A percentile compares a stretch with the other conserved stretches of the same genome.
These are phyloP conservation scores for Cocos nucifera DNA, from an alignment of 176 grass and related monocot genomes.

Conservation along the genomic window DNA sequence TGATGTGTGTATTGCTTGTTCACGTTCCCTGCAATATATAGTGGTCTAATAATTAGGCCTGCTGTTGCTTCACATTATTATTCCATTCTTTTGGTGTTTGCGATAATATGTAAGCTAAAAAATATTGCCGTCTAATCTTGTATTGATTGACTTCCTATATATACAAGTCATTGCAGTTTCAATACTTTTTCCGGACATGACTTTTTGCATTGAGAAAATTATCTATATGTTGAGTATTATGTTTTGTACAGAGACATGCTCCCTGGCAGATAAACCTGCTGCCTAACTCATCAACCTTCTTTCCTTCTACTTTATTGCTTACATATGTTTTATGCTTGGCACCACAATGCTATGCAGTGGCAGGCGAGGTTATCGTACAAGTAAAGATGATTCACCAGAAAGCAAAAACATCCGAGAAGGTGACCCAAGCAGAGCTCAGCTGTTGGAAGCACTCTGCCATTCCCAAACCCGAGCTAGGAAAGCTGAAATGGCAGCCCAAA, in stretches of 20 bases:
- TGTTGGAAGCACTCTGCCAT: conserved; percentile 71
- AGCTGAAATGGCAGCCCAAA: conserved; percentile 75
- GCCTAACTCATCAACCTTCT: not conserved
- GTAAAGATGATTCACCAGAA: not conserved
- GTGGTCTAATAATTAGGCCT: too few species aligned
- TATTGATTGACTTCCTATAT: too few species aligned
- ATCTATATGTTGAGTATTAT: not conserved
- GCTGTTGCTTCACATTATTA: too few species aligned
- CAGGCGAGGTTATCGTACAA: not conserved
- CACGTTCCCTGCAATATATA: too few species aligned
- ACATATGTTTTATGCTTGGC: too few species aligned
- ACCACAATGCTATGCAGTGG: not conserved
- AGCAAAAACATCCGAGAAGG: not conserved
- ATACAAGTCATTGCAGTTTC: too few species aligned
- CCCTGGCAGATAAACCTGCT: not conserved
- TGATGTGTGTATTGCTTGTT: too few species aligned
- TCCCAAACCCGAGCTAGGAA: conserved; percentile 87
- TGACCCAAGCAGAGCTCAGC: conserved; percentile 27
- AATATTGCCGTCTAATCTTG: too few species aligned
- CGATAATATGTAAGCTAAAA: too few species aligned
- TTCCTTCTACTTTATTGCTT: not conserved
- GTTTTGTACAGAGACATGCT: not conserved
- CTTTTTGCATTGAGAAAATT: too few species aligned
- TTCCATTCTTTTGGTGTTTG: too few species aligned
- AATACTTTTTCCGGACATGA: too few species aligned